phyloP scores from a whole-genome alignment of 164 flowering plant species.

The Cinnamomum chago region DNA sequence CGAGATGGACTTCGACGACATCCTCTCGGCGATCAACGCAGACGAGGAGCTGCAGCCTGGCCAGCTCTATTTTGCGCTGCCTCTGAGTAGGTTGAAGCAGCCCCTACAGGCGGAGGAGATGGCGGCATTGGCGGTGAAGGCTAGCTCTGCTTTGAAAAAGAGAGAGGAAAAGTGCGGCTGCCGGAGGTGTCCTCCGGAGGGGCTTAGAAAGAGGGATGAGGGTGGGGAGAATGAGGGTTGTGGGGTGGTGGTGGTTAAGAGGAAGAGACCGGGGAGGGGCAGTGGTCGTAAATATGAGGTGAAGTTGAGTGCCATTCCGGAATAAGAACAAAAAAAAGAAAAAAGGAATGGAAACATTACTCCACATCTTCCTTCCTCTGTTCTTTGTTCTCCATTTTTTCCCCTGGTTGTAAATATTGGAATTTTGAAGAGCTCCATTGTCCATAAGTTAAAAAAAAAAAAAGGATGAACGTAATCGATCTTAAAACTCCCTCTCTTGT shows the following conservation, averaged over 20 bases:
- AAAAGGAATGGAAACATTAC: too few species aligned
- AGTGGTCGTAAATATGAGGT: slow-evolving; percentile 15
- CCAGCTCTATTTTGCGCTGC: slow-evolving; percentile 74
- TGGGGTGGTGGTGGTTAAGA: slow-evolving; percentile 14
- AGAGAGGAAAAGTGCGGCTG: slow-evolving; percentile 12
- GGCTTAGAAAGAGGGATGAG: not conserved
- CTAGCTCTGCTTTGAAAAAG: slow-evolving; percentile 49
- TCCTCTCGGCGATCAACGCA: slow-evolving; percentile 44
- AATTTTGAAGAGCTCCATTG: not conserved
- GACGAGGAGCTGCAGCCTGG: slow-evolving; percentile 74
- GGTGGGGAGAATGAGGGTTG: slow-evolving; percentile 7
- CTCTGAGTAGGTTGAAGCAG: slow-evolving; percentile 36
- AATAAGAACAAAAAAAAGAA: slow-evolving; percentile 8
- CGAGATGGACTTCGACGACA: slow-evolving; percentile 81
- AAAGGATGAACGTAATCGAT: too few species aligned
- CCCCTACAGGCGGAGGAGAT: slow-evolving; percentile 64
- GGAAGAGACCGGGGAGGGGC: not conserved
- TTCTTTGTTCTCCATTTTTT: too few species aligned
- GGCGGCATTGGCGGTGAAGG: slow-evolving; percentile 93
- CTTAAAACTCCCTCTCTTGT: too few species aligned
- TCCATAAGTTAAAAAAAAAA: too few species aligned
- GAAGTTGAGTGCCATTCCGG: slow-evolving; percentile 28
- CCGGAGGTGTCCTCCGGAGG: slow-evolving; percentile 4
- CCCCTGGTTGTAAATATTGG: not conserved
- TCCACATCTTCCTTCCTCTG: too few species aligned